Conservation (phyloP, 805 yeast species). For the Kodamaea kaohsiungensis region DNA sequence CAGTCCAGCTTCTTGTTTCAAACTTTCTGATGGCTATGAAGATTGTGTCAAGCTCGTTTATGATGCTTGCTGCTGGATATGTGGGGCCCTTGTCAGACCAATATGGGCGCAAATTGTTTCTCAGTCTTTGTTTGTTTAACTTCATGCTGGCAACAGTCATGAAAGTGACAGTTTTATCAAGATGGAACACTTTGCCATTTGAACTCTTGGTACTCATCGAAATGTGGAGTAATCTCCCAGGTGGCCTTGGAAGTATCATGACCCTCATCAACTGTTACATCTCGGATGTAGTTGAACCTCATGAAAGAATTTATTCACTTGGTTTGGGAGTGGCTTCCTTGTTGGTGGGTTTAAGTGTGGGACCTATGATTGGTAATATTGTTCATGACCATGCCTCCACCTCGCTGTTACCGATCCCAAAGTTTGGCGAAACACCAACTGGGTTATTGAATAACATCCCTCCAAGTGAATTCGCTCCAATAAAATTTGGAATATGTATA, state of each 20-base stretch:
- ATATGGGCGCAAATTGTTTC: conserved; percentile 35
- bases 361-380: conserved; percentile 60
- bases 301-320: conserved; percentile 55
- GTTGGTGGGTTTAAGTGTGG: conserved; percentile 60
- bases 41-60: conserved; percentile 44
- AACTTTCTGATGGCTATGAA: conserved; percentile 48
- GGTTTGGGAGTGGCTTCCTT: conserved; percentile 61
- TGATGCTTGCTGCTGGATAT: conserved; percentile 56
- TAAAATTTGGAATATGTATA: conserved; percentile 33
- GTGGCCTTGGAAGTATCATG: conserved; percentile 58
- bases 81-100: conserved; percentile 39
- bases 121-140: conserved; percentile 20
- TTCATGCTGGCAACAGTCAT: conserved; percentile 16
- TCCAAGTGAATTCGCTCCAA: conserved; percentile 32
- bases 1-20: conserved; percentile 45
- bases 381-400: background rate
- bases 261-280: conserved; percentile 68
- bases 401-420: background rate
- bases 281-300: conserved; percentile 69
- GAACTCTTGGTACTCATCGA: conserved; percentile 43
- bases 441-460: conserved; percentile 3
- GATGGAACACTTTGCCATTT: conserved; percentile 32
- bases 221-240: conserved; percentile 54
- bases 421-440: background rate
- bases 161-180: conserved; percentile 17